Conservation (phyloP, 2,329 filamentous ascomycete species). For the Talaromyces islandicus region DNA sequence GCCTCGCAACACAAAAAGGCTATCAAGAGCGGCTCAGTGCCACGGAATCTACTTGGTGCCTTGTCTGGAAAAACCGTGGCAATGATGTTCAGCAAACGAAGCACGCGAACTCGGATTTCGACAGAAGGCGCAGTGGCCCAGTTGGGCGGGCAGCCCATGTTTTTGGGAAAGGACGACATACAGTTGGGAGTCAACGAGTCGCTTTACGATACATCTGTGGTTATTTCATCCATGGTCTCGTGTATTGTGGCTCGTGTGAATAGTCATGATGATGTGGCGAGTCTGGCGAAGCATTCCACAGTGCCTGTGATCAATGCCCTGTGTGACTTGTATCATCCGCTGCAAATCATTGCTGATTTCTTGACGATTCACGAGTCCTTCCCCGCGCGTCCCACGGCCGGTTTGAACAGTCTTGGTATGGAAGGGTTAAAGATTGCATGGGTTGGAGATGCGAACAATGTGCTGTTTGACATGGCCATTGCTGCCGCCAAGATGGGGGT, state of each 20-base stretch:
- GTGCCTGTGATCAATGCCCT: constrained; percentile 84
- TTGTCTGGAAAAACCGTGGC: constrained; percentile 77
- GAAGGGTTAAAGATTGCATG: constrained; percentile 87
- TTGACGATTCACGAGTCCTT: constrained; percentile 81
- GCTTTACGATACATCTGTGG: constrained; percentile 81
- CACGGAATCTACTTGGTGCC: constrained; percentile 53
- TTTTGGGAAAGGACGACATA: constrained; percentile 90
- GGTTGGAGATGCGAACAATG: constrained; percentile 96
- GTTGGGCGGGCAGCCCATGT: constrained; percentile 92
- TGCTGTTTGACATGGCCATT: constrained; percentile 88
- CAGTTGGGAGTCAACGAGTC: constrained; percentile 93
- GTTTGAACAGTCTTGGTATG: constrained; percentile 55
- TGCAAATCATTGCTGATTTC: constrained; percentile 92
- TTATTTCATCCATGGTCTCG: constrained; percentile 90
- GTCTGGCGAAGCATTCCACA: constrained; percentile 63
- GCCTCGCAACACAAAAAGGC: constrained; percentile 68
- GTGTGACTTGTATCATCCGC: constrained; percentile 84
- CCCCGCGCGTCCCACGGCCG: constrained; percentile 39
- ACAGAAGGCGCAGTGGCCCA: constrained; percentile 86
- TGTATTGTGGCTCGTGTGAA: constrained; percentile 76
- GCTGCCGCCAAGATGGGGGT: constrained; percentile 82
- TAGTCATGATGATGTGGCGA: constrained; percentile 67
- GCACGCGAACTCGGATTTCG: constrained; percentile 86
- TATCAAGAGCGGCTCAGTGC: constrained; percentile 64
- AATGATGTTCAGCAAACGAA: constrained; percentile 95